Percentiles rank a stretch among this genome's conserved stretches.
phyloP scores from a whole-genome alignment of 1,284 basidiomycete genomes.

The Schizophyllum amplum region DNA sequence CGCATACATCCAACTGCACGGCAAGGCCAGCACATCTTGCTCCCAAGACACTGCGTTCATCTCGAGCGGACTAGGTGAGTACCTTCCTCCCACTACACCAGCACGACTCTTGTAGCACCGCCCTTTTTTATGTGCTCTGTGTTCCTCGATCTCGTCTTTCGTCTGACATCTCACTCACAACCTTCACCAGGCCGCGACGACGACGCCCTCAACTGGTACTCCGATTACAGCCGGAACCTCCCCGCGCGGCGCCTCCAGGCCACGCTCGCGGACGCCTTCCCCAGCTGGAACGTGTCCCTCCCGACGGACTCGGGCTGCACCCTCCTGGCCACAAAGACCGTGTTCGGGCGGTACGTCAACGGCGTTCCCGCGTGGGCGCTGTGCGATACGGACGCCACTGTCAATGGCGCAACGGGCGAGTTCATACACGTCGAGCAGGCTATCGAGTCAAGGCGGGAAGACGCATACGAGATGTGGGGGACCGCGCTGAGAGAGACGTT shows the following conservation, averaged over 20 bases:
- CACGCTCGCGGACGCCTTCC: slow-evolving; percentile 22
- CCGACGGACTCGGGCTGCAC: slow-evolving; percentile 29
- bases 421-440: slow-evolving; percentile 39
- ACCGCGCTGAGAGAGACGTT: slow-evolving; percentile 26
- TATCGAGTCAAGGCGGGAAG: slow-evolving; percentile 13
- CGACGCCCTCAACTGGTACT: slow-evolving; percentile 20
- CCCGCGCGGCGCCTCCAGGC: slow-evolving; percentile 19
- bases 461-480: slow-evolving; percentile 25
- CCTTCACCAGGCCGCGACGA: slow-evolving; percentile 18
- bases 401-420: slow-evolving; percentile 21
- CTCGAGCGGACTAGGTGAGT: slow-evolving; percentile 34
- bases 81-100: too few relatives aligned
- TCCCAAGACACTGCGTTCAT: slow-evolving; percentile 30
- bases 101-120: too few relatives aligned
- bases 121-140: background rate
- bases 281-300: slow-evolving; percentile 26
- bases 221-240: slow-evolving; percentile 18
- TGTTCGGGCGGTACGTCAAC: slow-evolving; percentile 35
- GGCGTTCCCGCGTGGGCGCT: slow-evolving; percentile 22
- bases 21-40: slow-evolving; percentile 30
- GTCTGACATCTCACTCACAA: background rate
- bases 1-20: slow-evolving; percentile 37
- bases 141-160: background rate
- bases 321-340: slow-evolving; percentile 35
- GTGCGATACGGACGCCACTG: slow-evolving; percentile 22